Evolutionary conservation across 2,329 filamentous ascomycete genomes (phyloP).

Genomic region (Clarireedia monteithiana): DNA sequence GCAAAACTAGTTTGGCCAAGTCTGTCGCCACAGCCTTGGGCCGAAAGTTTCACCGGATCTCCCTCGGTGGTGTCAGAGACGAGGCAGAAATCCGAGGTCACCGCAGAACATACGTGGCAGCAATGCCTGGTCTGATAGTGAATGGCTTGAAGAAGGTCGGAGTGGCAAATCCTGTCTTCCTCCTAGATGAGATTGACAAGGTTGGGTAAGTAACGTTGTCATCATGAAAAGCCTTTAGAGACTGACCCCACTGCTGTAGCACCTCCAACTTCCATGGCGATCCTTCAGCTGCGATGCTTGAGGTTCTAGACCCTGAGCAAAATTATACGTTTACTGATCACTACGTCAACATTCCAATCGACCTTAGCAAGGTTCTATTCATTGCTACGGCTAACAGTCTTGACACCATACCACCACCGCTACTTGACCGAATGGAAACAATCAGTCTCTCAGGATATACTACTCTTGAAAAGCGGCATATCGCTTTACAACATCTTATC

Average conservation of each 20-base stretch:
- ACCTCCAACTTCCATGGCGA: slow-evolving; percentile 89
- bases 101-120: slow-evolving; percentile 90
- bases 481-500: slow-evolving; percentile 85
- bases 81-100: slow-evolving; percentile 97
- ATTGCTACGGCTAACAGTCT: slow-evolving; percentile 94
- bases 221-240: neutral
- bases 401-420: slow-evolving; percentile 88
- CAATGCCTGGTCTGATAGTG: slow-evolving; percentile 96
- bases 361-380: slow-evolving; percentile 93
- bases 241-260: slow-evolving; percentile 30
- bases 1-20: slow-evolving; percentile 91
- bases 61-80: slow-evolving; percentile 87
- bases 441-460: slow-evolving; percentile 93
- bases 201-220: slow-evolving; percentile 42
- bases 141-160: slow-evolving; percentile 92
- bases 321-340: slow-evolving; percentile 94
- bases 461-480: slow-evolving; percentile 92
- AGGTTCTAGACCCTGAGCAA: slow-evolving; percentile 95
- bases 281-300: slow-evolving; percentile 93
- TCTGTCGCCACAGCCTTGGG: slow-evolving; percentile 88
- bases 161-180: slow-evolving; percentile 88
- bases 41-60: slow-evolving; percentile 94
- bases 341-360: slow-evolving; percentile 91
- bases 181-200: slow-evolving; percentile 98
- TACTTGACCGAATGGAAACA: slow-evolving; percentile 95